These are phyloP conservation scores for Scleromitrula shiraiana DNA, from an alignment of 2,329 filamentous ascomycete species.

Conservation along the genomic window DNA sequence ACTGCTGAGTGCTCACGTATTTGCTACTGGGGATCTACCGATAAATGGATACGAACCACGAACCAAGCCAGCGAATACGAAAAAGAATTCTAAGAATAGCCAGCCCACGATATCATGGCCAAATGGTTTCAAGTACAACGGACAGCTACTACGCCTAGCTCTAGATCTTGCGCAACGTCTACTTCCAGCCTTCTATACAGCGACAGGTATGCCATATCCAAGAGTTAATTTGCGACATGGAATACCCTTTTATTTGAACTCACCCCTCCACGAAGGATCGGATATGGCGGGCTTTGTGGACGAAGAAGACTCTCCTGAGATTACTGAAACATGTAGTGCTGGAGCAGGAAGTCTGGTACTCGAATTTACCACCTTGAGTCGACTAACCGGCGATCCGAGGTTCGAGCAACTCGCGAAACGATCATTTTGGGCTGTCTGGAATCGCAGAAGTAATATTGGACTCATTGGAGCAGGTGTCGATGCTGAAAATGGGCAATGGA, in stretches of 20 bases:
- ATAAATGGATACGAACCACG: slow-evolving; percentile 66
- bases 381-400: slow-evolving; percentile 75
- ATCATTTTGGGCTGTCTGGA: slow-evolving; percentile 98
- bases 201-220: slow-evolving; percentile 88
- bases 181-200: slow-evolving; percentile 84
- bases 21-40: slow-evolving; percentile 83
- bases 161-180: slow-evolving; percentile 76
- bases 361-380: slow-evolving; percentile 85
- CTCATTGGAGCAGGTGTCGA: slow-evolving; percentile 89
- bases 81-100: slow-evolving; percentile 28
- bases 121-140: slow-evolving; percentile 75
- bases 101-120: slow-evolving; percentile 58
- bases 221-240: slow-evolving; percentile 86
- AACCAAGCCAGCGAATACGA: slow-evolving; percentile 1
- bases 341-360: slow-evolving; percentile 93
- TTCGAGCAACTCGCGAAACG: slow-evolving; percentile 86
- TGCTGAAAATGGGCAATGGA: slow-evolving; percentile 84
- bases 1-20: slow-evolving; percentile 84
- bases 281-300: slow-evolving; percentile 34
- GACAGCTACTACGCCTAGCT: slow-evolving; percentile 83
- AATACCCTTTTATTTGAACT: slow-evolving; percentile 87
- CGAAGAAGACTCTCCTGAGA: slow-evolving; percentile 44
- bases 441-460: slow-evolving; percentile 72
- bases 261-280: slow-evolving; percentile 59
- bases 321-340: slow-evolving; percentile 94